Conservation (phyloP, 805 yeast genomes). For the Barnettozyma populi region DNA sequence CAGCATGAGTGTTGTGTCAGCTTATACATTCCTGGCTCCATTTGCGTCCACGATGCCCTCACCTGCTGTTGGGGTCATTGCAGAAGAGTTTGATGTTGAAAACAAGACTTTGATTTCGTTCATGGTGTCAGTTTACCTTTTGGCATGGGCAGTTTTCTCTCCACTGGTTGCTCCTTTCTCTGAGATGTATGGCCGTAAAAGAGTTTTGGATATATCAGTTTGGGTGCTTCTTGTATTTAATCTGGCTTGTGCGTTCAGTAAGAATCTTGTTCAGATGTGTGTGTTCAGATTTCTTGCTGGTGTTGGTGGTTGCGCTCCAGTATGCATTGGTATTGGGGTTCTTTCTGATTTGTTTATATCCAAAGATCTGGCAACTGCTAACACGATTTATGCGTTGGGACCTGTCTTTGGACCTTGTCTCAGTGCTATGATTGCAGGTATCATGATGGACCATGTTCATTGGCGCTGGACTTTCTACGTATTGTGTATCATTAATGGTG, state of each 20-base stretch:
- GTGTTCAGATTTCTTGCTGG: conserved; percentile 61
- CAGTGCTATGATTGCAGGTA: conserved; percentile 55
- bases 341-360: conserved; percentile 54
- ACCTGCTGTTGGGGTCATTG: conserved; percentile 49
- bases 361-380: conserved; percentile 45
- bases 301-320: conserved; percentile 58
- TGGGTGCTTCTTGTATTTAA: conserved; percentile 34
- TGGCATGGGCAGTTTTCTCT: conserved; percentile 35
- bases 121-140: conserved; percentile 31
- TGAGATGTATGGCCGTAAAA: conserved; percentile 51
- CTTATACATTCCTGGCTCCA: conserved; percentile 55
- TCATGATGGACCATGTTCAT: conserved; percentile 39
- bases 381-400: conserved; percentile 46
- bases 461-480: conserved; percentile 67
- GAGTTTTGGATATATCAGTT: conserved; percentile 45
- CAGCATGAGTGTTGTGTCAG: conserved; percentile 42
- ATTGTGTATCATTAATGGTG: conserved; percentile 48
- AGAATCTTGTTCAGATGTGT: conserved; percentile 32
- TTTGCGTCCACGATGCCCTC: conserved; percentile 56
- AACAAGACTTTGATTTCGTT: conserved; percentile 37
- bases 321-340: conserved; percentile 66
- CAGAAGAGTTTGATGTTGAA: conserved; percentile 38
- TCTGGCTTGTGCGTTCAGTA: not conserved
- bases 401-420: conserved; percentile 54
- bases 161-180: conserved; percentile 55